These are phyloP conservation scores for Wallacemonas sp. DNA, from an alignment of 208 protist species.

Conservation along the genomic window DNA sequence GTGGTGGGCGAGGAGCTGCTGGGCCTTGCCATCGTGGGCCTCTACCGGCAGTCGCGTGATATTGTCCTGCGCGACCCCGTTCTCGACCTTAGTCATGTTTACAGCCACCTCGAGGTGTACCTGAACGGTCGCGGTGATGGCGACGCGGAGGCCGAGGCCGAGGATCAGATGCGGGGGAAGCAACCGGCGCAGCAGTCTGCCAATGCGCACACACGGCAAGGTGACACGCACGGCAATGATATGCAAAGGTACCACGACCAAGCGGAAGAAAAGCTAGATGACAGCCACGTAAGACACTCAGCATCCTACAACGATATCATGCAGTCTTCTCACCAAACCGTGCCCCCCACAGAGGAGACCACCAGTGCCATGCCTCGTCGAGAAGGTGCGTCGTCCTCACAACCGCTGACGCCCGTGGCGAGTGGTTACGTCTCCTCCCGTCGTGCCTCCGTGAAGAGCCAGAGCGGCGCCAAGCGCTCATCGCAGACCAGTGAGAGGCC, in stretches of 20 bases:
- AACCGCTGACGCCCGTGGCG: not conserved
- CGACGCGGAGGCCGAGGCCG: not conserved
- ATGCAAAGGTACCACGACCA: too few relatives aligned
- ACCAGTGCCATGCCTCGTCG: too few relatives aligned
- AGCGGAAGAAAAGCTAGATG: too few relatives aligned
- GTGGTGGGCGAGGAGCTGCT: constrained; percentile 73
- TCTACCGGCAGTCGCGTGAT: constrained; percentile 68
- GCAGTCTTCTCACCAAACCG: too few relatives aligned
- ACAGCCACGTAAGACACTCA: too few relatives aligned
- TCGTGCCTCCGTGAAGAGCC: not conserved
- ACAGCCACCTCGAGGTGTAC: constrained; percentile 25
- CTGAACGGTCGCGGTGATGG: not conserved
- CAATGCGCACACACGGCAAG: not conserved
- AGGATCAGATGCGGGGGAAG: not conserved
- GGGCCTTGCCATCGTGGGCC: constrained; percentile 72
- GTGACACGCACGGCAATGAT: not conserved
- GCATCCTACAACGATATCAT: too few relatives aligned
- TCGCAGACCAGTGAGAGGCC: too few relatives aligned
- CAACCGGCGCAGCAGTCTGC: not conserved
- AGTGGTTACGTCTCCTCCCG: not conserved
- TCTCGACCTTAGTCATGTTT: constrained; percentile 39
- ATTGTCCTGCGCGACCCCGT: constrained; percentile 71
- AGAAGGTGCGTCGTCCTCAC: too few relatives aligned
- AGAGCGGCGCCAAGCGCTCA: not conserved
- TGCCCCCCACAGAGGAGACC: too few relatives aligned